These are phyloP conservation scores for Macrocystidia cucumis DNA, from an alignment of 1,284 basidiomycete species.

Conservation along the genomic window DNA sequence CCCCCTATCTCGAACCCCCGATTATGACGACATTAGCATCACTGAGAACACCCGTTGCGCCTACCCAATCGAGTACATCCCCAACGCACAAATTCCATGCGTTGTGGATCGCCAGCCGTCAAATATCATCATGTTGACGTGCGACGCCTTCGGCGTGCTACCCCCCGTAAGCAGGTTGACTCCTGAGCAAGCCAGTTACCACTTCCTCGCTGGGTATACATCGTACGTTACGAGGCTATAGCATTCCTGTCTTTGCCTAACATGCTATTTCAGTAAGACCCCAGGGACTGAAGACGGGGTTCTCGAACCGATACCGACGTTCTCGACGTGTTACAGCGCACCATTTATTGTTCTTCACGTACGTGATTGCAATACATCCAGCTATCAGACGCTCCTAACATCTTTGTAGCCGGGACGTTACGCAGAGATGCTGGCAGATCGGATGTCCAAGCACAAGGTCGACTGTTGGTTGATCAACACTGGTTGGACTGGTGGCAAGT, in stretches of 20 bases:
- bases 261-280: constrained; percentile 55
- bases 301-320: constrained; percentile 96
- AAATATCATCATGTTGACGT: constrained; percentile 98
- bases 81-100: constrained; percentile 93
- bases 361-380: constrained; percentile 15
- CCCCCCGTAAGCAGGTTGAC: constrained; percentile 93
- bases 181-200: constrained; percentile 94
- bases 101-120: constrained; percentile 78
- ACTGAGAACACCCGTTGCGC: constrained; percentile 99
- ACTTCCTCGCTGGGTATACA: constrained; percentile 96
- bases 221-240: constrained; percentile 46
- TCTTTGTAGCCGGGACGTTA: constrained; percentile 79
- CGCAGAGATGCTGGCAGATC: constrained; percentile 94
- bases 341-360: constrained; percentile 98
- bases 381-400: constrained; percentile 5
- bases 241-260: constrained; percentile 5
- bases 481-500: constrained; percentile 96
- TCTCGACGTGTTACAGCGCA: constrained; percentile 98
- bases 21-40: constrained; percentile 96
- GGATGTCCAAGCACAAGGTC: constrained; percentile 89
- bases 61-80: constrained; percentile 96
- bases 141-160: constrained; percentile 97
- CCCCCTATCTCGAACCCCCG: constrained; percentile 78
- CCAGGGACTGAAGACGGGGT: constrained; percentile 99
- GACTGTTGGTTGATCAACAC: constrained; percentile 99